Conservation (phyloP, 306 rosid species). For the Acacia acuminata region DNA sequence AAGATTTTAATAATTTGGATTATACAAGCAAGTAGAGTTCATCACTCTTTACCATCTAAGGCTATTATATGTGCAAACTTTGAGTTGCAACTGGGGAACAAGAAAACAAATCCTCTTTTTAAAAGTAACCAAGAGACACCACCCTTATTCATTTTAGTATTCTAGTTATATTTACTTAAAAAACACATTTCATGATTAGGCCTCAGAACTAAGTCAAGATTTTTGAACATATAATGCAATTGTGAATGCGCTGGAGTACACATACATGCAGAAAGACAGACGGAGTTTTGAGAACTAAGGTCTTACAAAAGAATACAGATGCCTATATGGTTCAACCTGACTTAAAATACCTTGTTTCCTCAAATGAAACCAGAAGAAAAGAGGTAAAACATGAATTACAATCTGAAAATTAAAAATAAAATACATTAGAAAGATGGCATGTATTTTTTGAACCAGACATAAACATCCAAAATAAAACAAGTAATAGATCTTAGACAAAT, state of each 20-base stretch:
- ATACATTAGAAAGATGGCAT: slow-evolving; percentile 23
- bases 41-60: slow-evolving; percentile 23
- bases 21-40: slow-evolving; percentile 24
- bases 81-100: slow-evolving; percentile 12
- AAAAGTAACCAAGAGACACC: slow-evolving; percentile 21
- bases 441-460: slow-evolving; percentile 22
- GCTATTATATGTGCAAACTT: slow-evolving; percentile 7
- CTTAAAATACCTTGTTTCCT: slow-evolving; percentile 35
- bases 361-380: slow-evolving; percentile 35
- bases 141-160: background rate
- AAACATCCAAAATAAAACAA: slow-evolving; percentile 25
- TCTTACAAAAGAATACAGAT: slow-evolving; percentile 33
- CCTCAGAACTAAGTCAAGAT: slow-evolving; percentile 1
- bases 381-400: slow-evolving; percentile 24
- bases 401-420: slow-evolving; percentile 33
- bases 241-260: background rate
- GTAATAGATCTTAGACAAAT: slow-evolving; percentile 15
- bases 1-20: slow-evolving; percentile 16
- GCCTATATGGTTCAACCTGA: slow-evolving; percentile 28
- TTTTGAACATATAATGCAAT: background rate
- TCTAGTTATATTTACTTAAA: slow-evolving; percentile 3
- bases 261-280: background rate
- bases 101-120: slow-evolving; percentile 26
- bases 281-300: slow-evolving; percentile 7
- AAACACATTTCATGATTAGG: slow-evolving; percentile 1